Evolutionary conservation across 805 yeast genomes (phyloP), one percentile per base, ranked within the genome.

Genomic region (Debaryomyces hansenii): DNA sequence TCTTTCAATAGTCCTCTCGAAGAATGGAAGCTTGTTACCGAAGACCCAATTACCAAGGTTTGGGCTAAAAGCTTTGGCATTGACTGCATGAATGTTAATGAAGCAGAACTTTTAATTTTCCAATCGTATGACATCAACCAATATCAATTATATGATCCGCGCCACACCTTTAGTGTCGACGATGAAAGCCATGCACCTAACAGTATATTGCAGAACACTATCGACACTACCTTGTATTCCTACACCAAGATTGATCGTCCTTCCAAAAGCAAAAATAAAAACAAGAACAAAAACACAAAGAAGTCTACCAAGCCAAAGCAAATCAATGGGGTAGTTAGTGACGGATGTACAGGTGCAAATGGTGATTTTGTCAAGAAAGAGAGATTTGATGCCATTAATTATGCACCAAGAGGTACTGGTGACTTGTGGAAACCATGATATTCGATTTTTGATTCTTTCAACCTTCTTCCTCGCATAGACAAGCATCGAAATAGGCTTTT

Each of bases 351-450:
- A 7, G 55, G 53, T 7, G 38, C 42, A 35, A 50, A 49, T 34
- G 75, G 74, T 20, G 64, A 64, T 20, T 46, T 53, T 38, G 62
- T 72, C 39, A 64, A 69, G 48, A 67, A 64, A 48, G 79, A 82
- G 46, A 61, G 67, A 16, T 79, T 72, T 51, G 73, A 74, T 41
- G 64, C 70, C 4, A 74, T 79, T 15, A 72, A 77, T 28, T 84
- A 72, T 63, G 87, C 85, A 3, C 78, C 84, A 38, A 74, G 87
- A 64, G 85, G 84, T 4, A 54, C 63, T 4, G 89, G 89, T 7
- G 66, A 78, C 47, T 66, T 83, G 48, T 83, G 87, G 87, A 67
- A 69, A 27, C 84, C 84, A 40, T 48, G 43, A 18, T 34, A 24
- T 9, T 24, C 18, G 10, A 24, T 24, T 9, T 9, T 9, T 7